Conservation (phyloP, 1,284 basidiomycete genomes). For the Athelia psychrophila region DNA sequence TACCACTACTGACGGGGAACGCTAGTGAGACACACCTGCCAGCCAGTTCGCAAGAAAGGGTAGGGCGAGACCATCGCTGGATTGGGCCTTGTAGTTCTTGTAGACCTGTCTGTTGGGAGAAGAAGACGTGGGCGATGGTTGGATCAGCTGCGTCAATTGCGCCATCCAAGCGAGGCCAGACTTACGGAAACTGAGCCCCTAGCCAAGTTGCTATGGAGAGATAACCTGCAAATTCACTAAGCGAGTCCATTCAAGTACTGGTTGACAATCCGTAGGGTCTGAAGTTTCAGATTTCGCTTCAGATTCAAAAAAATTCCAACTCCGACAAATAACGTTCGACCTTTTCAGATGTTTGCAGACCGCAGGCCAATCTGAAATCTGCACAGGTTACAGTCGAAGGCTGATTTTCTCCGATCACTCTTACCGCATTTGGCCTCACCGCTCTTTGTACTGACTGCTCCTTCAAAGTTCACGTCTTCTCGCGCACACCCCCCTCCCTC, state of each 20-base stretch:
- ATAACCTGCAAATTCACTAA: slow-evolving; percentile 67
- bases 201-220: slow-evolving; percentile 86
- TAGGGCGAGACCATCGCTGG: slow-evolving; percentile 83
- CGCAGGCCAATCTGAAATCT: no score
- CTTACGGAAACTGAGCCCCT: slow-evolving; percentile 89
- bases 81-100: slow-evolving; percentile 73
- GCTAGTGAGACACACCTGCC: slow-evolving; percentile 60
- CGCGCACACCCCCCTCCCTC: no score
- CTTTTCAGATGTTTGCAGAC: no score
- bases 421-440: no score
- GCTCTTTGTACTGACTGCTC: no score
- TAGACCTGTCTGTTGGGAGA: slow-evolving; percentile 62
- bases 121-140: slow-evolving; percentile 18
- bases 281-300: no score
- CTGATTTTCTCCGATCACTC: no score
- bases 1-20: slow-evolving; percentile 1
- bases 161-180: slow-evolving; percentile 19
- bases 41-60: slow-evolving; percentile 92
- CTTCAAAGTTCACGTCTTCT: no score
- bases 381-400: no score
- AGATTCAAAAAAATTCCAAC: no score
- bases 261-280: no score
- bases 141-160: slow-evolving; percentile 9
- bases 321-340: no score
- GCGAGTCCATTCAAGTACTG: not conserved